phyloP scores from a whole-genome alignment of 495 filamentous ascomycete species.

The Trichoderma parareesei region DNA sequence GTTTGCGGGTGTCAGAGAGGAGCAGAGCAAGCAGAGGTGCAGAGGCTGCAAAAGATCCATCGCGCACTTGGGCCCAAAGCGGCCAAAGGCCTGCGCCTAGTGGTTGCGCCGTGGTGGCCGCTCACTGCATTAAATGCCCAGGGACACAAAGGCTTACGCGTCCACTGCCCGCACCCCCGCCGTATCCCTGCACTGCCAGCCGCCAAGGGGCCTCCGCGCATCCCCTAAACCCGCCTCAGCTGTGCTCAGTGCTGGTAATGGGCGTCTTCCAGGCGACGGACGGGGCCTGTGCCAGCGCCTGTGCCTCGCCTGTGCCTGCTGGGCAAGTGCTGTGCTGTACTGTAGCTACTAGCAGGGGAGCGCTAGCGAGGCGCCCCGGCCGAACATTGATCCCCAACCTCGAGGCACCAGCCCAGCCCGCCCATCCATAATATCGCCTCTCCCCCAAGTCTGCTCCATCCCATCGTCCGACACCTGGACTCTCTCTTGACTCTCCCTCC shows the following conservation, averaged over 20 bases:
- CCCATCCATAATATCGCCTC: constrained; percentile 1
- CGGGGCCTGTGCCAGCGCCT: too few species aligned
- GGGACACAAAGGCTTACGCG: constrained; percentile 9
- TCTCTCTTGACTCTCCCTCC: neutral
- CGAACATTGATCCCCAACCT: neutral
- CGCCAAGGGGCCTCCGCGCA: constrained; percentile 9
- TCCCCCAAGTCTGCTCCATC: neutral
- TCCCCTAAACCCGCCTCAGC: constrained; percentile 1
- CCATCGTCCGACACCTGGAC: neutral
- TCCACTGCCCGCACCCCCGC: constrained; percentile 4
- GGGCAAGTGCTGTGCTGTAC: too few species aligned
- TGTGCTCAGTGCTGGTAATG: neutral
- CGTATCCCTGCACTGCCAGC: neutral
- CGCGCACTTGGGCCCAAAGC: neutral
- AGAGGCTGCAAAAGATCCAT: neutral
- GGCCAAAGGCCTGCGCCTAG: constrained; percentile 1
- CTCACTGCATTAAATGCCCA: constrained; percentile 5
- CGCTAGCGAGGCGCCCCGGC: too few species aligned
- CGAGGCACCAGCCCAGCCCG: neutral
- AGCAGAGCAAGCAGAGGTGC: neutral
- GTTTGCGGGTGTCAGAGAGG: neutral
- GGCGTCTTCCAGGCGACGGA: neutral
- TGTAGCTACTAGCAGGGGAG: too few species aligned
- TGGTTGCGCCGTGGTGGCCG: constrained; percentile 1
- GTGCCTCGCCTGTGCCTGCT: too few species aligned